Evolutionary conservation across 202 grass and related monocot species (phyloP).

Genomic region (Cymbopogon flexuosus): DNA sequence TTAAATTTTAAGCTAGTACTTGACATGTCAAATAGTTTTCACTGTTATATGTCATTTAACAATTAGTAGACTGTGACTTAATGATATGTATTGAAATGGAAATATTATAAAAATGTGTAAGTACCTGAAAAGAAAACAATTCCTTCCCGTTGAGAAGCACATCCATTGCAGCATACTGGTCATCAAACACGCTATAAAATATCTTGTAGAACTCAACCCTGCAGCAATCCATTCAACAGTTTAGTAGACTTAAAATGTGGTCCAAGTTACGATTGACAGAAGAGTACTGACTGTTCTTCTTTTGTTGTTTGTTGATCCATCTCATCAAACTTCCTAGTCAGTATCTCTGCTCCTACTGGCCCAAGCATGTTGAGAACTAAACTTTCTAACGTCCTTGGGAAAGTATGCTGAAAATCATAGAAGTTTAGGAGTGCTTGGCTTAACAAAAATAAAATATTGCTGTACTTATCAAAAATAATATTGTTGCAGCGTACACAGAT

Average conservation of each 20-base stretch:
- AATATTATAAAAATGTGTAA: not conserved
- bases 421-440: not conserved
- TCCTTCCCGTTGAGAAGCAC: constrained; percentile 75
- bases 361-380: constrained; percentile 73
- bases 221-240: constrained; percentile 10
- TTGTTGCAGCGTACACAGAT: not conserved
- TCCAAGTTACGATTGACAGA: not conserved
- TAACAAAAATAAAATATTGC: not conserved
- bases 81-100: not conserved
- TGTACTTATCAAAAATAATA: too few relatives aligned
- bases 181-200: constrained; percentile 82
- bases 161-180: constrained; percentile 81
- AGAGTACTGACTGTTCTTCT: constrained; percentile 63
- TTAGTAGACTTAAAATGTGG: not conserved
- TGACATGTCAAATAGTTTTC: not conserved
- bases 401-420: constrained; percentile 55
- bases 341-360: constrained; percentile 84
- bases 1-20: not conserved
- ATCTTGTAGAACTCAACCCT: constrained; percentile 81
- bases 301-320: constrained; percentile 67
- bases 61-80: not conserved
- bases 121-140: constrained; percentile 81
- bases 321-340: constrained; percentile 89
- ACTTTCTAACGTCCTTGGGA: constrained; percentile 78
- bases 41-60: not conserved